Evolutionary conservation across 805 yeast genomes (phyloP).

Genomic region (Brettanomyces bruxellensis): DNA sequence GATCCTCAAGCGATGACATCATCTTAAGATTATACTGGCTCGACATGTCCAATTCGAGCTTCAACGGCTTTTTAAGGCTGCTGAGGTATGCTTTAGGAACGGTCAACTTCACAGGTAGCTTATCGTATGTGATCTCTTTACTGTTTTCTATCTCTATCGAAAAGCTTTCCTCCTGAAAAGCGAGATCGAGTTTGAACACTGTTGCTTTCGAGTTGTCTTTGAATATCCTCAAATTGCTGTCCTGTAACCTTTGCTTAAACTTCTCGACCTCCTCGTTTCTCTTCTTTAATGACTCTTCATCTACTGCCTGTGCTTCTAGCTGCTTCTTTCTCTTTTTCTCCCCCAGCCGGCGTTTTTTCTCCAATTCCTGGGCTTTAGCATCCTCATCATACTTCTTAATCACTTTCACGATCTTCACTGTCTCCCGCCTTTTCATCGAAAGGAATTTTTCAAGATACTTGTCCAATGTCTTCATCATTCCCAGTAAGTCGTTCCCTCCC

Average conservation of each 20-base stretch:
- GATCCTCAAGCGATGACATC: constrained; percentile 21
- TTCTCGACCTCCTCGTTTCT: constrained; percentile 18
- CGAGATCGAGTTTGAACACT: constrained; percentile 19
- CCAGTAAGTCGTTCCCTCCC: constrained; percentile 42
- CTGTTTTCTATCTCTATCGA: constrained; percentile 23
- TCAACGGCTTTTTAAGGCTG: constrained; percentile 18
- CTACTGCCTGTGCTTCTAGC: constrained; percentile 1
- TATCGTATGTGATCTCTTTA: constrained; percentile 17
- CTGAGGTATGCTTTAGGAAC: constrained; percentile 25
- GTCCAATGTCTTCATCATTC: constrained; percentile 48
- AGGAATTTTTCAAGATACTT: constrained; percentile 49
- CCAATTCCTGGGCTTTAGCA: not conserved
- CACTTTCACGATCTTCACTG: constrained; percentile 46
- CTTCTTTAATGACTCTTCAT: constrained; percentile 5
- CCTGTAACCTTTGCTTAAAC: constrained; percentile 19
- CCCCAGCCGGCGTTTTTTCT: constrained; percentile 3
- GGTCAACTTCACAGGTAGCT: constrained; percentile 20
- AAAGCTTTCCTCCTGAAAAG: constrained; percentile 19
- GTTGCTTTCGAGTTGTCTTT: constrained; percentile 22
- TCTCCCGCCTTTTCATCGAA: constrained; percentile 48
- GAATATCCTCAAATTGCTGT: constrained; percentile 13
- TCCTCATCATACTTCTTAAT: constrained; percentile 11
- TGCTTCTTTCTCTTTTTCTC: constrained; percentile 3
- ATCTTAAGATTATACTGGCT: constrained; percentile 18
- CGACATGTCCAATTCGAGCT: constrained; percentile 25